Evolutionary conservation across 768 basidiomycete species (phyloP).

Genomic region (Leucocoprinus birnbaumii): DNA sequence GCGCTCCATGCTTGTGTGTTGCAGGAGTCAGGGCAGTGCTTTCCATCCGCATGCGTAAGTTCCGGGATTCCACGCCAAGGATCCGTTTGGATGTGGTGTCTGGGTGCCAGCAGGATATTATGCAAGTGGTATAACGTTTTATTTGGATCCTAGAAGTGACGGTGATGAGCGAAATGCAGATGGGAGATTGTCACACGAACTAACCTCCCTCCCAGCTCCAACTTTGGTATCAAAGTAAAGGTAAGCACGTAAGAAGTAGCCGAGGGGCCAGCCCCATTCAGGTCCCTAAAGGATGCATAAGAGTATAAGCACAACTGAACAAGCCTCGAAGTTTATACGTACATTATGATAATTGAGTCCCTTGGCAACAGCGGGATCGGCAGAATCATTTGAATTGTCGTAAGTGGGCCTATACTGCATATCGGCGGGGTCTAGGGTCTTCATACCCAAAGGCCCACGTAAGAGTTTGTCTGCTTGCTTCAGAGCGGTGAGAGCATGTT

Average conservation of each 20-base stretch:
- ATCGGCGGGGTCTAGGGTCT: conserved; percentile 87
- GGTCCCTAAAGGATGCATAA: conserved; percentile 58
- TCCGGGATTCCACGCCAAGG: conserved; percentile 95
- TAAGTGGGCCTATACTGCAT: conserved; percentile 88
- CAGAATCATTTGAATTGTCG: conserved; percentile 90
- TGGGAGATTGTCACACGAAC: conserved; percentile 22
- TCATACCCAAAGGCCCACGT: conserved; percentile 93
- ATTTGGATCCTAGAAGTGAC: conserved; percentile 50
- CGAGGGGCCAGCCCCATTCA: conserved; percentile 94
- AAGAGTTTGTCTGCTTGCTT: conserved; percentile 78
- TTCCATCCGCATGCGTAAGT: conserved; percentile 82
- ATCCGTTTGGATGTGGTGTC: conserved; percentile 73
- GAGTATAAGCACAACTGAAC: conserved; percentile 11
- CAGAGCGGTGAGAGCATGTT: conserved; percentile 78
- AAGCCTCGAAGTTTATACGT: conserved; percentile 1
- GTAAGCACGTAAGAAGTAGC: conserved; percentile 94
- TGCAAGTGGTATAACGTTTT: conserved; percentile 82
- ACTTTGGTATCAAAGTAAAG: conserved; percentile 77
- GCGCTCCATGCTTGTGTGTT: conserved; percentile 96
- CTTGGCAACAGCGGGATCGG: conserved; percentile 83
- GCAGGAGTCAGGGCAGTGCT: conserved; percentile 85
- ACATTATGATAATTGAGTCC: conserved; percentile 95
- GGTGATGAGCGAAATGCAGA: not conserved
- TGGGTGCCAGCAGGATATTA: conserved; percentile 63
- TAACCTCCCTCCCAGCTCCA: conserved; percentile 66